Base-by-base conservation (phyloP, 441 rosid species). In the Omphalea diandra region DNA sequence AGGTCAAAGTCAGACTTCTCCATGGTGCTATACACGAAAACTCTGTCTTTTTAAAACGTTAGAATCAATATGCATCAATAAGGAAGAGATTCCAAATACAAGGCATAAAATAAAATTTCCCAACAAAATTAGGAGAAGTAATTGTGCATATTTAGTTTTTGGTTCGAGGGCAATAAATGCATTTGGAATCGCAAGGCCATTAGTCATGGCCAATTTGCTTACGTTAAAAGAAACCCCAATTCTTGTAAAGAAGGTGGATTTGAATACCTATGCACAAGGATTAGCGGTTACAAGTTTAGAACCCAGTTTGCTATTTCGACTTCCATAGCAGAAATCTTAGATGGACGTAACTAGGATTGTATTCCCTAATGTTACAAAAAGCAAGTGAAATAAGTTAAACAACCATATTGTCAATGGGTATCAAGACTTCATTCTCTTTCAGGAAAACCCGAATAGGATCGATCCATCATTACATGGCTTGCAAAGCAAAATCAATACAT, bases 1-100 rank as follows among this genome's bases (percentile, higher is more conserved):
- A 77, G 33, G 68, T 76, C 65, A 83, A 72, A 65, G 68, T 75
- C 65, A 83, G 72, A 63, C 77, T 77, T 83, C 73, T 62, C 78
- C 77, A 69, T 64, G 63, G 65, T 50, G 61, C 73, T 36, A 61
- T 63, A 56, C 65, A 55, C 26, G 57, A 53, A 41, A 72, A 54
- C n/a, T 49, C 69, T 50, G 55, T 65, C 61, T 54, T 47, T 70
- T 70, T 32, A 60, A 43, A 66, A 66, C 74, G 59, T 40, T 53
- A 11, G 56, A 53, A 67, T 61, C 56, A 70, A 31, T 35, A 65
- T 6, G 18, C 8, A 44, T 31, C 36, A 20, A 11, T n/a, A n/a
- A n/a, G 49, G 40, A 70, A 22, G n/a, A 22, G 4, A 29, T 46
- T 60, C 18, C 10, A 67, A 47, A 15, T 31, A 15, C 35, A 11